A percentile compares a stretch with the other conserved stretches of the same genome.
Conservation (phyloP, 1,284 basidiomycete genomes). For the Apiotrichum sp. region DNA sequence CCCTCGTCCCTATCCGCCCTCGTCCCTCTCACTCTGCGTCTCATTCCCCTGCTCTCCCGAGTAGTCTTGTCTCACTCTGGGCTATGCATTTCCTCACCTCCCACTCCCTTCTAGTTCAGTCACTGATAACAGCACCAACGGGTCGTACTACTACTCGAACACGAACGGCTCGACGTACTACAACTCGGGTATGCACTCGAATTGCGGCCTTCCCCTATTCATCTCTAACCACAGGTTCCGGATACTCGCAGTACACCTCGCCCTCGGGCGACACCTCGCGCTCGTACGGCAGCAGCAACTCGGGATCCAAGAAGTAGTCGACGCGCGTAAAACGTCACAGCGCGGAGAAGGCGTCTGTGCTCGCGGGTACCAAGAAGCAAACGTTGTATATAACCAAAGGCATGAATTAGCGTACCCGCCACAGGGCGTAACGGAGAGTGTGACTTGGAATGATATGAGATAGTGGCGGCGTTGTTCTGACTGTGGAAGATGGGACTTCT, state of each 20-base stretch:
- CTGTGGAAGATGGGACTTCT: too few species aligned
- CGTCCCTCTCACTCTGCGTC: too few species aligned
- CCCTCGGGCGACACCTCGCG: slow-evolving; percentile 47
- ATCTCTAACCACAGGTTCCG: slow-evolving; percentile 39
- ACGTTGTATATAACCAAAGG: too few species aligned
- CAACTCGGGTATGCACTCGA: slow-evolving; percentile 41
- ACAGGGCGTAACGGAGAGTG: too few species aligned
- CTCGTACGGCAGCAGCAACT: slow-evolving; percentile 9
- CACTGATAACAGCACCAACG: slow-evolving; percentile 36
- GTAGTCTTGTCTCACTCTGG: too few species aligned
- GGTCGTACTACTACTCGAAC: slow-evolving; percentile 59
- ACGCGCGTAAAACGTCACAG: neutral
- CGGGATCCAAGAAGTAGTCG: slow-evolving; percentile 6
- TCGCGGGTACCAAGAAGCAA: too few species aligned
- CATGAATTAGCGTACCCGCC: too few species aligned
- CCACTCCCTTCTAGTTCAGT: neutral
- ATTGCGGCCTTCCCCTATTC: neutral
- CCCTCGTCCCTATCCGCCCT: too few species aligned
- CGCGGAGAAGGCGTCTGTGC: too few species aligned
- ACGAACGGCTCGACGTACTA: slow-evolving; percentile 59
- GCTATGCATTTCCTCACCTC: neutral
- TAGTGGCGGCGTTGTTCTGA: too few species aligned
- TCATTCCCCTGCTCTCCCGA: too few species aligned
- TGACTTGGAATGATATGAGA: too few species aligned
- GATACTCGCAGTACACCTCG: slow-evolving; percentile 54